phyloP scores from a whole-genome alignment of 163 green algal genomes.

The Trebouxiophyceae sp. region DNA sequence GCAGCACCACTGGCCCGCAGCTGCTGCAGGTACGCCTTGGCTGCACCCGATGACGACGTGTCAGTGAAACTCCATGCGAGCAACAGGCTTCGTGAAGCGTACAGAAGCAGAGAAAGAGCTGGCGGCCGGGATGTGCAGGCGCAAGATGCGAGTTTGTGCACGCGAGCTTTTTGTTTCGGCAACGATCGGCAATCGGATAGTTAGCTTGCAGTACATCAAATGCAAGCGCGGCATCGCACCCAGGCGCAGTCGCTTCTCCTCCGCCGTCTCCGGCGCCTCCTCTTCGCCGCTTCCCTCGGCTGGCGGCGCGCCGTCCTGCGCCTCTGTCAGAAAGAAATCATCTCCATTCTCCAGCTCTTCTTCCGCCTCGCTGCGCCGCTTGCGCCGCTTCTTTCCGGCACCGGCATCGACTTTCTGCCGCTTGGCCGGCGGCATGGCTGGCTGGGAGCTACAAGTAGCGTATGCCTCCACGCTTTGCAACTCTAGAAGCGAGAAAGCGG shows the following conservation, averaged over 20 bases:
- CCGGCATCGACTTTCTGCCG: too few species aligned
- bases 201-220: background rate
- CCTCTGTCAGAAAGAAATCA: too few species aligned
- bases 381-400: too few species aligned
- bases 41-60: constrained; percentile 10
- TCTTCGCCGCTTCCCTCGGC: too few species aligned
- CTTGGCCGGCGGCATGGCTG: too few species aligned
- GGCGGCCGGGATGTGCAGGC: background rate
- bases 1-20: constrained; percentile 27
- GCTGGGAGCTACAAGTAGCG: too few species aligned
- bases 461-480: too few species aligned
- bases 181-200: background rate
- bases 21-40: constrained; percentile 59
- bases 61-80: background rate
- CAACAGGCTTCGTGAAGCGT: background rate
- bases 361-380: too few species aligned
- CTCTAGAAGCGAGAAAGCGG: too few species aligned
- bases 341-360: too few species aligned
- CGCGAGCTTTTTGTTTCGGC: background rate
- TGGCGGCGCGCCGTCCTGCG: too few species aligned
- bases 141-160: too few species aligned
- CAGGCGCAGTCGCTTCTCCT: constrained; percentile 78
- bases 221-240: constrained; percentile 29
- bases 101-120: background rate
- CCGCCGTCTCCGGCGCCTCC: constrained; percentile 65